Evolutionary conservation across 2,329 filamentous ascomycete species (phyloP).

Genomic region (Cercospora canescens): DNA sequence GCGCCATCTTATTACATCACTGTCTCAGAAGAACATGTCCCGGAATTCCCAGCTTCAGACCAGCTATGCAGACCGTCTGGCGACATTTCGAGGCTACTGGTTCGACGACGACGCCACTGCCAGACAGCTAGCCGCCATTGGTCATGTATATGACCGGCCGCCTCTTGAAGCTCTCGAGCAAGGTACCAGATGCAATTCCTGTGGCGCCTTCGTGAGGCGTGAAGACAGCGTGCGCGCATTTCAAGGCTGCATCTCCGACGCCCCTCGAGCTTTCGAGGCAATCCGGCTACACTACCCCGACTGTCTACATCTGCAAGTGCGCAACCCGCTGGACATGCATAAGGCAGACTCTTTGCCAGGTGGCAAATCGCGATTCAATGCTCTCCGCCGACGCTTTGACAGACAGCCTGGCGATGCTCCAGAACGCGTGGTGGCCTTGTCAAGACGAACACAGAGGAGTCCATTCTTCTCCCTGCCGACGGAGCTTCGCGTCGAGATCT

Average conservation of each 20-base stretch:
- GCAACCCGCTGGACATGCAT: slow-evolving; percentile 28
- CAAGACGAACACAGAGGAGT: slow-evolving; percentile 18
- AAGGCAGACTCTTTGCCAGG: background rate
- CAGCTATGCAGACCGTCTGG: slow-evolving; percentile 14
- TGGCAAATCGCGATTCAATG: slow-evolving; percentile 17
- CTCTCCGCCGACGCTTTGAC: slow-evolving; percentile 18
- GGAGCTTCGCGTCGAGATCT: slow-evolving; percentile 64
- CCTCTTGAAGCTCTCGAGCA: slow-evolving; percentile 34
- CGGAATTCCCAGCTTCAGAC: background rate
- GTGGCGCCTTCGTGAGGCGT: slow-evolving; percentile 30
- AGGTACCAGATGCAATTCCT: slow-evolving; percentile 33
- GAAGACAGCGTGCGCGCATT: slow-evolving; percentile 27
- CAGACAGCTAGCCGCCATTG: slow-evolving; percentile 33
- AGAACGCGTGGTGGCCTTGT: background rate
- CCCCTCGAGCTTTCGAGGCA: background rate
- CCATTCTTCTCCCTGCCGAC: slow-evolving; percentile 53
- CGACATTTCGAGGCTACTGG: slow-evolving; percentile 30
- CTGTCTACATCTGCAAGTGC: slow-evolving; percentile 29
- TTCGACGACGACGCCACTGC: slow-evolving; percentile 27
- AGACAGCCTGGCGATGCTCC: background rate
- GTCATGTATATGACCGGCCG: slow-evolving; percentile 35
- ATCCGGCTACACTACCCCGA: slow-evolving; percentile 26
- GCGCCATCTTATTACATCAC: background rate
- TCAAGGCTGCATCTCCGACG: slow-evolving; percentile 17
- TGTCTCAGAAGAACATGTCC: background rate